These are phyloP conservation scores for Cystobasidiaceae sp. DNA, from an alignment of 1,284 basidiomycete genomes.

Conservation along the genomic window DNA sequence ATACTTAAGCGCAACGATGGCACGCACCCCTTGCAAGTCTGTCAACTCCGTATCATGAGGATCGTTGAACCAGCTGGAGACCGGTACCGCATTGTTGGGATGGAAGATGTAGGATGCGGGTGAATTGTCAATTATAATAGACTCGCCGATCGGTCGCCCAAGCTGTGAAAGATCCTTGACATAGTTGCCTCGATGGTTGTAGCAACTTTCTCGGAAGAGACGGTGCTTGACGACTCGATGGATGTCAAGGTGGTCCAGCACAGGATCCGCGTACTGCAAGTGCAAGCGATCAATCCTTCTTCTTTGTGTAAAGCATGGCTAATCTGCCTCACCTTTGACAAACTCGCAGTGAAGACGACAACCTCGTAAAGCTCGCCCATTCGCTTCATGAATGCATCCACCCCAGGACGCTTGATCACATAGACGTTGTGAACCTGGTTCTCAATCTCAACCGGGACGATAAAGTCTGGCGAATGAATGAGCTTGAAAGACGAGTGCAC, in stretches of 20 bases:
- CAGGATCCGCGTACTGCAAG: conserved; percentile 88
- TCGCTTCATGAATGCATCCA: conserved; percentile 87
- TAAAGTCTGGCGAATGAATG: conserved; percentile 92
- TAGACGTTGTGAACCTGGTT: conserved; percentile 97
- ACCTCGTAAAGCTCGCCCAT: conserved; percentile 99
- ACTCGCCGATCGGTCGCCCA: conserved; percentile 83
- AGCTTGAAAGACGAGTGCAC: conserved; percentile 69
- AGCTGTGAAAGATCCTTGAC: conserved; percentile 99
- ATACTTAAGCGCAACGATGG: background rate
- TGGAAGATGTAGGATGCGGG: conserved; percentile 99
- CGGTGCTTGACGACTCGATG: conserved; percentile 90
- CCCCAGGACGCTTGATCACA: conserved; percentile 96
- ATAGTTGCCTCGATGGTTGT: conserved; percentile 98
- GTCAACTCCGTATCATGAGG: conserved; percentile 90
- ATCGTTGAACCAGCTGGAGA: conserved; percentile 96
- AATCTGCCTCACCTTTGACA: conserved; percentile 63
- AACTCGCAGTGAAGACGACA: conserved; percentile 94
- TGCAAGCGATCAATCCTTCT: background rate
- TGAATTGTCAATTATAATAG: conserved; percentile 98
- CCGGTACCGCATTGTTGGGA: conserved; percentile 96
- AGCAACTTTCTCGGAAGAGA: conserved; percentile 96
- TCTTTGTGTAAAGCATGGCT: background rate
- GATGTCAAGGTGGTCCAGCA: conserved; percentile 91
- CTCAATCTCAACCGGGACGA: conserved; percentile 98
- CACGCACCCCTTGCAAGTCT: conserved; percentile 58